Percentiles rank a stretch among this genome's conserved stretches.
These are phyloP conservation scores for Pseudozyma sp. DNA, from an alignment of 1,284 basidiomycete species.

Conservation along the genomic window DNA sequence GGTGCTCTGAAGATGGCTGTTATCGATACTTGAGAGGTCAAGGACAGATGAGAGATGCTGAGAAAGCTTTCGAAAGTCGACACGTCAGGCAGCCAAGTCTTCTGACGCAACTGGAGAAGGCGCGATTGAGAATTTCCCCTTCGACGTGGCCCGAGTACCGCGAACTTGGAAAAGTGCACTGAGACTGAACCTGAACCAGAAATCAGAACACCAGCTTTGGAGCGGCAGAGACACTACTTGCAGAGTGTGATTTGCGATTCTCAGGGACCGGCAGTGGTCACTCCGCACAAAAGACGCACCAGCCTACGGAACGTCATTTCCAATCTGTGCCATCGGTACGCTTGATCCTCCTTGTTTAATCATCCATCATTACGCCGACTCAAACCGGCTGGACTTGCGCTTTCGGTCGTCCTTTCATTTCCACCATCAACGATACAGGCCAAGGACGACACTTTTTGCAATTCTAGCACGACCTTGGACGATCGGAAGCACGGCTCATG, in stretches of 20 bases:
- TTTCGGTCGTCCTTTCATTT: too few relatives aligned
- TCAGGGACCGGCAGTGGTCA: too few relatives aligned
- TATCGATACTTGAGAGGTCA: neutral
- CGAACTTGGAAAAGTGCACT: constrained; percentile 1
- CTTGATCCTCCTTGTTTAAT: too few relatives aligned
- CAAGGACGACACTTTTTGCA: neutral
- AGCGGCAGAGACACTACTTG: too few relatives aligned
- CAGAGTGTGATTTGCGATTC: too few relatives aligned
- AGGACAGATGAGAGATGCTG: neutral
- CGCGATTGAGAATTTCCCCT: neutral
- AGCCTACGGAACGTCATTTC: too few relatives aligned
- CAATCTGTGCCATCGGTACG: too few relatives aligned
- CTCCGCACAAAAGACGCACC: too few relatives aligned
- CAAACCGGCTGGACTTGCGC: too few relatives aligned
- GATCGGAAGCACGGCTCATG: neutral
- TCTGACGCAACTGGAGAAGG: neutral
- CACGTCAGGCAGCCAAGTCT: constrained; percentile 18
- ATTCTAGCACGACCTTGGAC: neutral
- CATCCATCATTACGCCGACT: too few relatives aligned
- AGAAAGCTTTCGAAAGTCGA: constrained; percentile 10
- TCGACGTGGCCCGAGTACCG: constrained; percentile 25
- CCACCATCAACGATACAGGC: too few relatives aligned
- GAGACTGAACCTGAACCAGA: neutral
- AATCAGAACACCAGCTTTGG: neutral
- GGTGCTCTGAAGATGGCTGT: neutral